phyloP scores from a whole-genome alignment of 202 grass and related monocot species.

The Dendrocalamus latiflorus region DNA sequence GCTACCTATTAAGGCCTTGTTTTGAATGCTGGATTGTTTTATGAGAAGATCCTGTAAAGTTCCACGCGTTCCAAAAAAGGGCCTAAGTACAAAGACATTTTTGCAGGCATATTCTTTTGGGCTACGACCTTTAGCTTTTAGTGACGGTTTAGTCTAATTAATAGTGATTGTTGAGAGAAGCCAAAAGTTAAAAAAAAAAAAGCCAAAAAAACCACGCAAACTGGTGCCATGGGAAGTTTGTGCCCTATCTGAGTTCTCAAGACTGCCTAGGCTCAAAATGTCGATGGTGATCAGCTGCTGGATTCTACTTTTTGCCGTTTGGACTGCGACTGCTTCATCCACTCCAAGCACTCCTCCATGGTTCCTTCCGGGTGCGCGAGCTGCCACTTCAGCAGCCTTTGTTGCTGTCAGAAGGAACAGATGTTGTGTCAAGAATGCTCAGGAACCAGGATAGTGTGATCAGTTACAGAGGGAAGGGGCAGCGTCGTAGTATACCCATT shows the following conservation, averaged over 20 bases:
- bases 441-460: not conserved
- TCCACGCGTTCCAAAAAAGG: too few species aligned
- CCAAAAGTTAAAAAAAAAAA: too few species aligned
- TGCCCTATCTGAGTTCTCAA: not conserved
- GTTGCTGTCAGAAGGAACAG: conserved; percentile 54
- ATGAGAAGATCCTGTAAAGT: too few species aligned
- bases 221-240: not conserved
- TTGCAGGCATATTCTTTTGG: too few species aligned
- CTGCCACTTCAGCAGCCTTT: conserved; percentile 81
- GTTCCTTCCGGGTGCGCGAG: conserved; percentile 69
- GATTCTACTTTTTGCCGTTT: conserved; percentile 73
- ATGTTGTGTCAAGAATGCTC: not conserved
- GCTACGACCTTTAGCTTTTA: too few species aligned
- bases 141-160: too few species aligned
- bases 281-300: not conserved
- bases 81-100: too few species aligned
- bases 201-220: not conserved
- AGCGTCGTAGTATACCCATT: conserved; percentile 55
- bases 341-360: conserved; percentile 66
- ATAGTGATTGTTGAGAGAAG: too few species aligned
- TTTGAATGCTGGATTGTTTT: too few species aligned
- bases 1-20: too few species aligned
- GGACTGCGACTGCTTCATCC: conserved; percentile 79
- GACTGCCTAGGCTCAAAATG: conserved; percentile 2
- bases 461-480: not conserved